A percentile compares a stretch with the other conserved stretches of the same genome.
These are phyloP conservation scores for Colletotrichum orchidophilum DNA, from an alignment of 2,329 filamentous ascomycete species.

Conservation along the genomic window DNA sequence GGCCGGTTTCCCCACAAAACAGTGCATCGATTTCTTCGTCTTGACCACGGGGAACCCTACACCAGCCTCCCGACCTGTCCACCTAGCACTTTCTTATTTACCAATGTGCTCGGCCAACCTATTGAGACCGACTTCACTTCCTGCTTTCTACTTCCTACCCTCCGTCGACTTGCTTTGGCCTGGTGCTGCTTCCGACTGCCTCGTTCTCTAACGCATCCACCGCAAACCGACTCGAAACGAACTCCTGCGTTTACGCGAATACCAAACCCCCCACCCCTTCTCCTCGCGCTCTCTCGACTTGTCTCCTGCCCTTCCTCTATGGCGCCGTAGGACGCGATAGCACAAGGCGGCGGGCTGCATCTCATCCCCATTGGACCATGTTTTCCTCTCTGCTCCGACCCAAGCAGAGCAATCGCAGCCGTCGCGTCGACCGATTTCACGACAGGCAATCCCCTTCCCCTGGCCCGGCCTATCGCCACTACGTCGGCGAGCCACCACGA, in stretches of 20 bases:
- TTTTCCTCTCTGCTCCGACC: conserved; percentile 36
- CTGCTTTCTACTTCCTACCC: not conserved
- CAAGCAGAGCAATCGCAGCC: conserved; percentile 31
- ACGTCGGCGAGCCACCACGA: conserved; percentile 47
- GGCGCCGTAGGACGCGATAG: conserved; percentile 28
- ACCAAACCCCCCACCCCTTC: not conserved
- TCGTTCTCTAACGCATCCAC: not conserved
- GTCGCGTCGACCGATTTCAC: conserved; percentile 28
- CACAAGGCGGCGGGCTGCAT: conserved; percentile 30
- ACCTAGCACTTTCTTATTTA: conserved; percentile 14
- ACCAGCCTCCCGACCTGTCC: conserved; percentile 1
- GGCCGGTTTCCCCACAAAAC: conserved; percentile 28
- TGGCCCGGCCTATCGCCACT: conserved; percentile 41
- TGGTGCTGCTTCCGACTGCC: not conserved
- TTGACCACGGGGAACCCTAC: conserved; percentile 25
- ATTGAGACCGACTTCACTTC: not conserved
- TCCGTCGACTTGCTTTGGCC: conserved; percentile 14
- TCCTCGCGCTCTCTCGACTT: conserved; percentile 1
- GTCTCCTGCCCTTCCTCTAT: conserved; percentile 12
- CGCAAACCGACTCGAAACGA: not conserved
- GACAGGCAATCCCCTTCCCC: conserved; percentile 30
- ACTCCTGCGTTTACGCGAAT: not conserved
- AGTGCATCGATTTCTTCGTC: conserved; percentile 30
- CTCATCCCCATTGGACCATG: conserved; percentile 32
- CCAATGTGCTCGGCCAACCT: conserved; percentile 8